phyloP scores from a whole-genome alignment of 169 alveolate species.

The Neospora caninum region DNA sequence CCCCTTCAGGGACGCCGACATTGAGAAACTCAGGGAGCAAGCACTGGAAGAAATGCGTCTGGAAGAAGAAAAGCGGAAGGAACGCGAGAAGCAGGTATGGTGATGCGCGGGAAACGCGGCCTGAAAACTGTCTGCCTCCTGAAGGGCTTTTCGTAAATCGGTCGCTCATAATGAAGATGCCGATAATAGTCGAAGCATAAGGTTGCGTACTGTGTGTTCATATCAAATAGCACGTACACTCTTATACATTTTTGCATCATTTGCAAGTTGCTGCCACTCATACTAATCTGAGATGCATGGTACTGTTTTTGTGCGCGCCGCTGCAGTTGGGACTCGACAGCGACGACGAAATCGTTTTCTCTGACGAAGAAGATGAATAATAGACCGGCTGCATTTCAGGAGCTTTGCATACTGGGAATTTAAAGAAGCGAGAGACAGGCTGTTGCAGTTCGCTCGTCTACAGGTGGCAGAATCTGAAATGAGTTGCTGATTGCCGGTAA shows the following conservation, averaged over 20 bases:
- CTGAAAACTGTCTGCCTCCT: neutral
- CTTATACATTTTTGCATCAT: too few relatives aligned
- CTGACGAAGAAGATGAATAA: constrained; percentile 55
- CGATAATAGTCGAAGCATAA: neutral
- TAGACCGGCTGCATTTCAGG: neutral
- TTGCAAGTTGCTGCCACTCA: too few relatives aligned
- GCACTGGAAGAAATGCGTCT: constrained; percentile 73
- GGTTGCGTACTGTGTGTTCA: too few relatives aligned
- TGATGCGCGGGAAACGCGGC: too few relatives aligned
- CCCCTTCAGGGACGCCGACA: constrained; percentile 58
- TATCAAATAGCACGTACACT: too few relatives aligned
- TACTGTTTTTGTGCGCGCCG: neutral
- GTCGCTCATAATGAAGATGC: neutral
- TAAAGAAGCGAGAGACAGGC: too few relatives aligned
- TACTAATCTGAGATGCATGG: too few relatives aligned
- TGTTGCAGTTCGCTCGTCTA: too few relatives aligned
- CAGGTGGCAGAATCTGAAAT: too few relatives aligned
- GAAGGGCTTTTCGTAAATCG: too few relatives aligned
- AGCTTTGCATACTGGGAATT: too few relatives aligned
- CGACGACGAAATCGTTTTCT: constrained; percentile 57
- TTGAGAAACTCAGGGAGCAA: constrained; percentile 69
- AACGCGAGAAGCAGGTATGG: constrained; percentile 71
- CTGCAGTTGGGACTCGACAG: constrained; percentile 62
- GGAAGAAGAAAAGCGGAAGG: constrained; percentile 75
- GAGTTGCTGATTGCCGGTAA: neutral